A percentile compares a stretch with the other conserved stretches of the same genome.
Conservation (phyloP, 192 early-diverging fungal species). For the Oehlia diaphana region DNA sequence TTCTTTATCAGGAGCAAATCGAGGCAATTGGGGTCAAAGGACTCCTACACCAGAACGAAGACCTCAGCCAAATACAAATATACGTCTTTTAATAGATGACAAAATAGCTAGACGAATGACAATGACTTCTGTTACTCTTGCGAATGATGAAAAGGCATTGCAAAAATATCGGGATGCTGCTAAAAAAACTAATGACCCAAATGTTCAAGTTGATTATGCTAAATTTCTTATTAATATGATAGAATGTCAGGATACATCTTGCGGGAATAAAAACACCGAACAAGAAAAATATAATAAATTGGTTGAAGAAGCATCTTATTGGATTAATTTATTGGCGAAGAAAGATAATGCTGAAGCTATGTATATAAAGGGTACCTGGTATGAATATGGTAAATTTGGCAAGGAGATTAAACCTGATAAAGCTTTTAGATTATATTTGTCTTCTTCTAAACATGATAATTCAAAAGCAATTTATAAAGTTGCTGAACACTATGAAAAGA, state of each 20-base stretch:
- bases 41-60: slow-evolving; percentile 10
- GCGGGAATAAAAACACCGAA: background rate
- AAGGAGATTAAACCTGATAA: slow-evolving; percentile 61
- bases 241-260: slow-evolving; percentile 36
- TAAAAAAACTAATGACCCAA: slow-evolving; percentile 71
- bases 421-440: slow-evolving; percentile 62
- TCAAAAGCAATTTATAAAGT: slow-evolving; percentile 68
- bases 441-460: slow-evolving; percentile 65
- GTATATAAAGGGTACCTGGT: slow-evolving; percentile 75
- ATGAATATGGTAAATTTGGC: slow-evolving; percentile 61
- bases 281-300: slow-evolving; percentile 36
- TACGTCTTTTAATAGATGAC: slow-evolving; percentile 24
- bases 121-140: slow-evolving; percentile 20
- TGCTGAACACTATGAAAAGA: slow-evolving; percentile 61
- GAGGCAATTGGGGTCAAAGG: background rate
- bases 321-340: slow-evolving; percentile 70
- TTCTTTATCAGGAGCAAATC: slow-evolving; percentile 4
- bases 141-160: slow-evolving; percentile 11
- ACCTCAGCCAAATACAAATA: background rate
- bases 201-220: slow-evolving; percentile 74
- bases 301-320: slow-evolving; percentile 67
- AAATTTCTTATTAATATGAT: slow-evolving; percentile 75
- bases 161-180: slow-evolving; percentile 74
- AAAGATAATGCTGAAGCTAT: slow-evolving; percentile 71
- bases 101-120: slow-evolving; percentile 20